phyloP scores from a whole-genome alignment of 192 early-diverging fungal genomes.

The Chytriomyces confervae region DNA sequence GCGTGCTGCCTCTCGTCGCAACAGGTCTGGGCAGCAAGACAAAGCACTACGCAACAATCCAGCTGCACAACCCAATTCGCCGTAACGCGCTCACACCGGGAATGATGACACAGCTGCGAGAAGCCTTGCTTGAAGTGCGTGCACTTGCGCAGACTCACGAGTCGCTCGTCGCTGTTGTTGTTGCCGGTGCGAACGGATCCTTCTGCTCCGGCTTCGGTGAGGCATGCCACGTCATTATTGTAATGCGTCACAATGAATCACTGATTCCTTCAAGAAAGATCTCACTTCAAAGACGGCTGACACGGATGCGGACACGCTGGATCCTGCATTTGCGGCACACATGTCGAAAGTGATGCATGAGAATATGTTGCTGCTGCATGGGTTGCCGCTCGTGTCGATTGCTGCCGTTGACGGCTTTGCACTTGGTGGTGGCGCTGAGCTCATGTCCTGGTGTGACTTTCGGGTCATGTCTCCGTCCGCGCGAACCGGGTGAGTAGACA shows the following conservation, averaged over 20 bases:
- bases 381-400: slow-evolving; percentile 63
- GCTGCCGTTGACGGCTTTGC: slow-evolving; percentile 68
- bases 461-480: slow-evolving; percentile 51
- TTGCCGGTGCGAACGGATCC: slow-evolving; percentile 18
- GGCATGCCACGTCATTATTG: slow-evolving; percentile 28
- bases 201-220: slow-evolving; percentile 47
- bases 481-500: slow-evolving; percentile 1
- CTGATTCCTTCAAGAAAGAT: not conserved
- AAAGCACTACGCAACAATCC: slow-evolving; percentile 17
- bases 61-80: slow-evolving; percentile 12
- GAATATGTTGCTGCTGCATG: slow-evolving; percentile 56
- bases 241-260: slow-evolving; percentile 12
- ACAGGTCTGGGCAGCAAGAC: not conserved
- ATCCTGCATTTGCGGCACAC: slow-evolving; percentile 29
- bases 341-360: slow-evolving; percentile 69
- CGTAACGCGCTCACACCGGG: slow-evolving; percentile 35
- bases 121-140: not conserved
- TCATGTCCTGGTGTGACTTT: slow-evolving; percentile 66
- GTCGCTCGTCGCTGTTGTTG: slow-evolving; percentile 35
- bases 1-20: not conserved
- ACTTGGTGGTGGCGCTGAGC: slow-evolving; percentile 72
- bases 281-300: not conserved
- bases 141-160: not conserved
- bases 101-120: slow-evolving; percentile 40
- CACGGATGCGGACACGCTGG: not conserved